Base-by-base conservation (phyloP, 2,329 filamentous ascomycete genomes). In the Aspergillus jensenii region DNA sequence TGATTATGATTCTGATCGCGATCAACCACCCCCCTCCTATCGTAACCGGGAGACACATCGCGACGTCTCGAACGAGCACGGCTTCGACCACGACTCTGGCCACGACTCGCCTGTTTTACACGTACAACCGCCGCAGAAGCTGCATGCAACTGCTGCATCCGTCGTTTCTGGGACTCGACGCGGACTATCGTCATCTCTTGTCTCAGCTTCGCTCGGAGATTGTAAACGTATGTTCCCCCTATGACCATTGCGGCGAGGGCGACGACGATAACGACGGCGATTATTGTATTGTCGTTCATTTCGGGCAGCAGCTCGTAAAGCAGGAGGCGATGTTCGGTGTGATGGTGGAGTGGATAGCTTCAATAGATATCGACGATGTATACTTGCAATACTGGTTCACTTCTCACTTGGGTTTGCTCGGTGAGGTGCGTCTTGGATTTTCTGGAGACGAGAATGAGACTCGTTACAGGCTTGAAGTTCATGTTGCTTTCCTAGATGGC, bases 281-380 rank as follows among this genome's bases (percentile, higher is more conserved):
- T 52, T 27, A 57, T 52, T 3, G 33, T 27, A 17, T 60, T 60
- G 11, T 44, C 40, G 47, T 52, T 48, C 58, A 60, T 60, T 6
- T 25, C 43, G 5, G 11, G 21, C 21, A n/a, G n/a, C 19, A 21
- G 5, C 19, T 8, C 4, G n/a, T n/a, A n/a, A 31, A 17, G 40
- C 21, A n/a, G 14, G 7, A 12, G 40, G 12, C 9, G n/a, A 43
- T 17, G 39, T 11, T 31, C 9, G 27, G 27, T 3, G 40, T 17
- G 4, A 9, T 21, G 40, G 40, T 19, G 12, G 27, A 14, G 17
- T 17, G n/a, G 35, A 8, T 37, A 37, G 14, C 15, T 37, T 15
- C 15, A n/a, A 17, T 43, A 14, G 40, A 17, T 43, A 43, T 14
- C 12, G 43, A n/a, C 7, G 19, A 23, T 44, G 43, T 21, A 14